phyloP scores from a whole-genome alignment of 352 stramenopile species.

The Globisporangium splendens region DNA sequence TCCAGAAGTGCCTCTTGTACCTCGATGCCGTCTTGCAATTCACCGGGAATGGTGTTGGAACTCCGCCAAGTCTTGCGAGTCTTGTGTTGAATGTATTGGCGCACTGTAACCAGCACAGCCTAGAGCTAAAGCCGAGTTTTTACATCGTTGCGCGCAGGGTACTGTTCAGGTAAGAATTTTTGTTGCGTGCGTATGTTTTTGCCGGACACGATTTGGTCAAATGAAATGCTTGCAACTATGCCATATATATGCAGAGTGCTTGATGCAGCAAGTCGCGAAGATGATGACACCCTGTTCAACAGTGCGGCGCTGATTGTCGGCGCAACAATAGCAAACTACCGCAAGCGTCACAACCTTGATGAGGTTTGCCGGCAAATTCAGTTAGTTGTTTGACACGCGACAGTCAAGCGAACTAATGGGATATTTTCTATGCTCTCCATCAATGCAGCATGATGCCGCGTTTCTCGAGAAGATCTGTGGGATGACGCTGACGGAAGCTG shows the following conservation, averaged over 20 bases:
- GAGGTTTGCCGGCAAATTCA: not conserved
- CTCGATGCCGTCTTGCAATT: conserved; percentile 21
- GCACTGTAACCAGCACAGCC: conserved; percentile 10
- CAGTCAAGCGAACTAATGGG: not conserved
- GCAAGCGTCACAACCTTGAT: conserved; percentile 2
- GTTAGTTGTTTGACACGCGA: not conserved
- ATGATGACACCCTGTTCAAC: not conserved
- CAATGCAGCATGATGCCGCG: not conserved
- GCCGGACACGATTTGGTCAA: not conserved
- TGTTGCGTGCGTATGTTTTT: not conserved
- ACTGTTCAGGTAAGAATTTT: conserved; percentile 6
- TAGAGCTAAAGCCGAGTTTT: conserved; percentile 1
- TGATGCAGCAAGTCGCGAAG: not conserved
- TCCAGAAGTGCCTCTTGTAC: conserved; percentile 19
- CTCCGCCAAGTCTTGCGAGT: conserved; percentile 18
- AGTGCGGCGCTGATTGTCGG: not conserved
- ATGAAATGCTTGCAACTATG: not conserved
- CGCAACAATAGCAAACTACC: not conserved
- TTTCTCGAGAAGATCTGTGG: not conserved
- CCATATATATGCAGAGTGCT: conserved; percentile 11
- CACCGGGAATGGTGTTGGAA: conserved; percentile 1
- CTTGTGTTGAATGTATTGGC: conserved; percentile 25
- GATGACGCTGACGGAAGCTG: conserved; percentile 1
- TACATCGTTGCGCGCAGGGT: not conserved
- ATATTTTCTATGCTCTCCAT: not conserved